Conservation (phyloP, 208 protist genomes). For the Trichomonas tenax region DNA sequence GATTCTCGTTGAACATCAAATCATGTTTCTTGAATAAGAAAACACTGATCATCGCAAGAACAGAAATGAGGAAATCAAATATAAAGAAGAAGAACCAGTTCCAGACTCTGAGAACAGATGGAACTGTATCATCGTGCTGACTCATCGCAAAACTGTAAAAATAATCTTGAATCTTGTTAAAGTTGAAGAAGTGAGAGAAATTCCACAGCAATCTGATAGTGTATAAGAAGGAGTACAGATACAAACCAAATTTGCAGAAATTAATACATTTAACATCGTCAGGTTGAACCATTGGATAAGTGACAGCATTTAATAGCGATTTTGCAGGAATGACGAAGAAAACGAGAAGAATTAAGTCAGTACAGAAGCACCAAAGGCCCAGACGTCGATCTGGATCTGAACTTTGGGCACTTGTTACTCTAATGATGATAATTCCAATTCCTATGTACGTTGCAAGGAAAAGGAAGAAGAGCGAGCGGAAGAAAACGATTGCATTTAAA, state of each 20-base stretch:
- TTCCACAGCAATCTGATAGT: neutral
- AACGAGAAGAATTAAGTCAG: neutral
- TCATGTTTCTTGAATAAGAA: neutral
- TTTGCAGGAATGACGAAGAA: neutral
- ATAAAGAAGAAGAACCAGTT: neutral
- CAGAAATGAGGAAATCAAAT: neutral
- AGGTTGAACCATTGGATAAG: slow-evolving; percentile 13
- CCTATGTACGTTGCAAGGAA: neutral
- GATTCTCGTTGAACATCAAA: neutral
- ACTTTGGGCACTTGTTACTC: neutral
- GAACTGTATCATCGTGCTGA: neutral
- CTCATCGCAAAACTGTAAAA: too few species aligned
- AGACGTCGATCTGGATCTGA: neutral
- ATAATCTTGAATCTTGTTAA: neutral
- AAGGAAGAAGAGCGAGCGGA: neutral
- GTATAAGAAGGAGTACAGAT: neutral
- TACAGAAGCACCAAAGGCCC: neutral
- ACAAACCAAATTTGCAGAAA: neutral
- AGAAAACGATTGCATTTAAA: neutral
- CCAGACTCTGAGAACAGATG: neutral
- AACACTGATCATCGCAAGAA: neutral
- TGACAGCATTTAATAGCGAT: neutral
- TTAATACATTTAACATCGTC: neutral
- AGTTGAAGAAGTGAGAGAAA: neutral
- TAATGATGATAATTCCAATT: neutral